Conservation (phyloP, 768 basidiomycete genomes). For the Lactarius quietus region DNA sequence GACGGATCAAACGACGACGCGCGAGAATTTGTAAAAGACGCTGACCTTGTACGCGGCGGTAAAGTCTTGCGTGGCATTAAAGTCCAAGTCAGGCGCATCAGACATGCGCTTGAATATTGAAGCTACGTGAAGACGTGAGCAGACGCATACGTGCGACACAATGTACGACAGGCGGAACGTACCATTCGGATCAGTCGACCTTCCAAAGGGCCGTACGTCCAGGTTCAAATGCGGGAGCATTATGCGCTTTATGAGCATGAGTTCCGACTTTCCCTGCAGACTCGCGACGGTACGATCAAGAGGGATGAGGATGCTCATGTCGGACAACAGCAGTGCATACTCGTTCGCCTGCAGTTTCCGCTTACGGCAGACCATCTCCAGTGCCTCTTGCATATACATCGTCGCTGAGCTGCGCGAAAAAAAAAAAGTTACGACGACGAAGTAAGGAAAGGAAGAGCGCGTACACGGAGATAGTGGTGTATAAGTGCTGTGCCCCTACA, state of each 20-base stretch:
- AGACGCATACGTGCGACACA: no score
- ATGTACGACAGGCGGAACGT: slow-evolving; percentile 23
- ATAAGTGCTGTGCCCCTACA: slow-evolving; percentile 78
- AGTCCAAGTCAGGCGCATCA: slow-evolving; percentile 52
- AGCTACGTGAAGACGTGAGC: slow-evolving; percentile 41
- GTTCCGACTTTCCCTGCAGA: slow-evolving; percentile 80
- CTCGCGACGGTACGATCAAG: slow-evolving; percentile 96
- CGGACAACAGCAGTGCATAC: slow-evolving; percentile 70
- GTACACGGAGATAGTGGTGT: slow-evolving; percentile 89
- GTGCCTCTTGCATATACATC: slow-evolving; percentile 96
- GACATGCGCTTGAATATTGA: slow-evolving; percentile 91
- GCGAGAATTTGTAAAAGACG: no score
- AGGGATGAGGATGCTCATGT: slow-evolving; percentile 75
- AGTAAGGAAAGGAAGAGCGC: slow-evolving; percentile 31
- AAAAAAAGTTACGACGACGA: no score
- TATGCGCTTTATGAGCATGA: slow-evolving; percentile 74
- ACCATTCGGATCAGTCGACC: slow-evolving; percentile 93
- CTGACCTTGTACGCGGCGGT: slow-evolving; percentile 82
- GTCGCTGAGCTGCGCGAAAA: slow-evolving; percentile 60
- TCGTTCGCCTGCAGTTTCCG: slow-evolving; percentile 71
- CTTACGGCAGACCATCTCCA: slow-evolving; percentile 77
- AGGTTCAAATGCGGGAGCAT: slow-evolving; percentile 72
- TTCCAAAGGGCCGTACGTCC: slow-evolving; percentile 59
- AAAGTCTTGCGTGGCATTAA: slow-evolving; percentile 67
- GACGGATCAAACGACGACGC: neutral